phyloP scores from a whole-genome alignment of 2,329 filamentous ascomycete species.

The Decorospora gaudefroyi region DNA sequence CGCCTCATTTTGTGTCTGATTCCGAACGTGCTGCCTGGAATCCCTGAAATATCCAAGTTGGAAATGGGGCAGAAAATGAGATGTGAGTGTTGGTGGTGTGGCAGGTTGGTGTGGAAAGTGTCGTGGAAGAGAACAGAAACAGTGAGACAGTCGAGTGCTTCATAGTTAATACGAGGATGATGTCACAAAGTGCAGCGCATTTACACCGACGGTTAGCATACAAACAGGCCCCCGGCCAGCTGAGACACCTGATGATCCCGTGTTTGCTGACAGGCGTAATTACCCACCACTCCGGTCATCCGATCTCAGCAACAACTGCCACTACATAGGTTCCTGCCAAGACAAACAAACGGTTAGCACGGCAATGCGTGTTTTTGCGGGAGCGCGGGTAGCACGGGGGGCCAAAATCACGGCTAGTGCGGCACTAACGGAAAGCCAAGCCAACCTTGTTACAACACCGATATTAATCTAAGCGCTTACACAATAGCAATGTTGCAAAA shows the following conservation, averaged over 20 bases:
- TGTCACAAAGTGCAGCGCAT: background rate
- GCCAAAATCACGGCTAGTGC: background rate
- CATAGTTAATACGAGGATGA: background rate
- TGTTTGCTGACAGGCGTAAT: no score
- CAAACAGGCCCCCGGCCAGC: background rate
- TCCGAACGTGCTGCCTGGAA: no score
- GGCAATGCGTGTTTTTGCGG: background rate
- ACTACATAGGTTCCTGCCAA: background rate
- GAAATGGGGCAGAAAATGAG: no score
- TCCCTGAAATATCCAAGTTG: no score
- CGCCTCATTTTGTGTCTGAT: background rate
- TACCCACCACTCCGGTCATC: no score
- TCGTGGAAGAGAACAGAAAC: background rate
- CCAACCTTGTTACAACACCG: background rate
- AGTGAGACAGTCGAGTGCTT: background rate
- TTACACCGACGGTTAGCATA: background rate
- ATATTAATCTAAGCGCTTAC: no score
- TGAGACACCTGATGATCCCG: no score
- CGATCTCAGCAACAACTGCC: no score
- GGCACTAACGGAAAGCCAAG: background rate
- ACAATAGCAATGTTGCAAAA: no score
- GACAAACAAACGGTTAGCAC: background rate
- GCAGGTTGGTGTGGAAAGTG: background rate
- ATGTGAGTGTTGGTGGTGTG: no score
- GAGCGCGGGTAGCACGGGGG: background rate